Evolutionary conservation across 2,329 filamentous ascomycete genomes (phyloP).

Genomic region (Ophiostoma piceae): DNA sequence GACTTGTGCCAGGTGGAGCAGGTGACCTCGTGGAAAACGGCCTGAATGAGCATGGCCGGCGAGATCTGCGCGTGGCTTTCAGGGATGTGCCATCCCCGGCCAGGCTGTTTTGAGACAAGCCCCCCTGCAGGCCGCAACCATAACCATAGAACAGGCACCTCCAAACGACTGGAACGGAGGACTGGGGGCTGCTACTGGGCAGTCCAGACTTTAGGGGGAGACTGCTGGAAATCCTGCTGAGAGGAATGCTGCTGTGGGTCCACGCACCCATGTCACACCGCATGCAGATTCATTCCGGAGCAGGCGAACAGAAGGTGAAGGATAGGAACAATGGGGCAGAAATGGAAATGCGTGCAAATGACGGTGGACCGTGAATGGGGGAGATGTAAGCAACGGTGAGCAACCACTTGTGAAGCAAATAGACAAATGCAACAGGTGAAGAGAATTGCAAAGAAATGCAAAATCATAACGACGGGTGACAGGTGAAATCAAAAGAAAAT

Average conservation of each 20-base stretch:
- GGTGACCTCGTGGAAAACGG: neutral
- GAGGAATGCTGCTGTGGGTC: slow-evolving; percentile 18
- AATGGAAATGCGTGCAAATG: neutral
- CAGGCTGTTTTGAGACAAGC: slow-evolving; percentile 31
- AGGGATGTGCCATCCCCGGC: slow-evolving; percentile 34
- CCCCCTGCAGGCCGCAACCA: slow-evolving; percentile 29
- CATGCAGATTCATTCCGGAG: slow-evolving; percentile 21
- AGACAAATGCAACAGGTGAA: neutral
- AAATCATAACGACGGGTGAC: neutral
- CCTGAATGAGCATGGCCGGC: slow-evolving; percentile 30
- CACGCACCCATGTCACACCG: slow-evolving; percentile 20
- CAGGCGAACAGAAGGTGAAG: slow-evolving; percentile 15
- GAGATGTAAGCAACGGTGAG: neutral
- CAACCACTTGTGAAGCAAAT: neutral
- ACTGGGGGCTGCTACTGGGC: too few relatives aligned
- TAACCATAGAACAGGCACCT: slow-evolving; percentile 23
- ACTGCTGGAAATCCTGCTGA: neutral
- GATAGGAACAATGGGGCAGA: neutral
- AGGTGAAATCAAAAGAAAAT: neutral
- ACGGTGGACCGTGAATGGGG: neutral
- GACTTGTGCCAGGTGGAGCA: neutral
- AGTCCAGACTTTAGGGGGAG: neutral
- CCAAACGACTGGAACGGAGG: neutral
- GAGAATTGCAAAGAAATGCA: neutral
- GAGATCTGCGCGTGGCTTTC: slow-evolving; percentile 40